Evolutionary conservation across 495 filamentous ascomycete genomes (phyloP), one percentile per base, ranked within the genome.

Genomic region (Jackrogersella multiformis): DNA sequence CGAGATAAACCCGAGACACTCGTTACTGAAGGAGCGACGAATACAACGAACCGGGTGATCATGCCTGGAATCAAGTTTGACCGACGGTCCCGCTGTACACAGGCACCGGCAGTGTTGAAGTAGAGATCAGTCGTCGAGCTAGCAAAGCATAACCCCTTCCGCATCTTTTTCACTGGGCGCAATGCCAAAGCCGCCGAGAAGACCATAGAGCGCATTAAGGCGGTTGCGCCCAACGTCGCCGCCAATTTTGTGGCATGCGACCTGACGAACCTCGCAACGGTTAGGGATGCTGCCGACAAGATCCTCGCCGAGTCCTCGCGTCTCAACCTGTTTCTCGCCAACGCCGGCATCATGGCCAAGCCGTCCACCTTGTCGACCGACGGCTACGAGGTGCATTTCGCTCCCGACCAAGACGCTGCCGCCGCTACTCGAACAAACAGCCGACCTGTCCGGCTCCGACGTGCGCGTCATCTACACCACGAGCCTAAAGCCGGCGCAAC

Each of bases 341-440:
- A 91, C 61, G 88, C 88, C 4, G 87, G 89, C 23, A 79, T 88
- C 56, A 87, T 89, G 85, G 84, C 77, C 0, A 60, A 80, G 1
- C 80, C 85, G 0, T 74, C 74, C 4, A 70, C 73, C 0, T 69
- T 73, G 0, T 90, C 88, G 2, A 73, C 78, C 13, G 85, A 90
- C 15, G 86, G 88, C 9, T 86, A 86, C 61, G 88, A 91, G 62
- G 79, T 86, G 35, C 85, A 89, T 59, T 85, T 90, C 59, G 87
- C 80, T 90, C 6, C 77, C 91, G 21, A 88, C 85, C 5, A 81
- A 82, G 55, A 77, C 89, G 13, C 76, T 92, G 1, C 78, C 90
- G n/a, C 79, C 85, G 1, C 83, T 78, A 0, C 71, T 90, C 45
- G 75, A 80, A 21, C 62, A 69, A 15, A 76, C 73, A 66, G 60